Evolutionary conservation across 192 early-diverging fungal species (phyloP), one percentile per base, ranked within the genome.

Genomic region (Lobosporangium transversale): DNA sequence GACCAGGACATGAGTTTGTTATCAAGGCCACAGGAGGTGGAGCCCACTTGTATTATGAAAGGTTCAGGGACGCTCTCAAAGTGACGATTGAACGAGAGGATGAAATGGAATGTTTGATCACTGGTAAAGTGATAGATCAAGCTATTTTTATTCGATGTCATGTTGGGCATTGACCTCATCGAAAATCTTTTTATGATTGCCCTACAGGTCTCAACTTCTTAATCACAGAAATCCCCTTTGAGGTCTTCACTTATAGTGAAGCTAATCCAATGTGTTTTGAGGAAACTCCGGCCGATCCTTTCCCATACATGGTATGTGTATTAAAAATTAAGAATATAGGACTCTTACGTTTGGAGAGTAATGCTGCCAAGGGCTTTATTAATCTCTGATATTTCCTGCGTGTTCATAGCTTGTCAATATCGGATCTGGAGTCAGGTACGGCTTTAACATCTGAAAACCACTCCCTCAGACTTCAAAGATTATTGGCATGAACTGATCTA

Each of bases 221-320:
- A 29, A 94, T 97, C 29, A 85, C 92, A 7, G 89, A 98, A 66
- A 93, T 98, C 55, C 89, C 94, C 0, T 92, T 94, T 71, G 97
- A 98, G 78, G 93, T 94, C 21, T 98, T 97, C 65, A 94, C 95
- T 11, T 98, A 96, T 68, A 89, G 91, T 65, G 81, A 89, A 81
- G 35, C 81, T 83, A 40, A 92, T 90, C 83, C 85, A 21, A 89
- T 87, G 81, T 71, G 67, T 23, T 88, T 88, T 58, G 85, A 86
- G 58, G 78, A 83, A 27, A 85, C 78, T 8, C 76, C 79, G 2
- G 66, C 70, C 21, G 87, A 93, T 40, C 79, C 91, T 43, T 98
- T 93, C 71, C 97, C 97, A 27, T 97, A 96, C 81, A 89, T 98
- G 89, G 87, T 84, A 82, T 26, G 73, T 45, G 29, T 32, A 43